Conservation (phyloP, 345 rosid species). For the Lepidium africanum region DNA sequence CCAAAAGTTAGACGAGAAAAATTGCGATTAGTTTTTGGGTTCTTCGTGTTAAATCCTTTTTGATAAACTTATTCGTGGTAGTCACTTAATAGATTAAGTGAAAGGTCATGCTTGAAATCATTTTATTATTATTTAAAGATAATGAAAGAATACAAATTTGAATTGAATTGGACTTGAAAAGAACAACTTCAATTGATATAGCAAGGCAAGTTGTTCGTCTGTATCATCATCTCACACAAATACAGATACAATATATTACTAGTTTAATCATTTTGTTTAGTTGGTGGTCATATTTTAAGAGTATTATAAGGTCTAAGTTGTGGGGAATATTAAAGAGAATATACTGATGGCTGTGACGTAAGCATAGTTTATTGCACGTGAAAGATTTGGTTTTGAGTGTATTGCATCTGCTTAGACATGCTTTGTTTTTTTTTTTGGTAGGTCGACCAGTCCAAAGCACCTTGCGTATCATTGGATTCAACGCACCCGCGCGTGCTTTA, state of each 20-base stretch:
- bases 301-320: neutral
- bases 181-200: neutral
- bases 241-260: neutral
- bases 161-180: neutral
- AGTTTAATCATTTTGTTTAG: neutral
- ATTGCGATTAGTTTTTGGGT: neutral
- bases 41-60: too few relatives aligned
- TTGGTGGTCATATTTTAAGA: conserved; percentile 15
- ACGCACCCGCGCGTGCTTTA: neutral
- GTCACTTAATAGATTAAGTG: too few relatives aligned
- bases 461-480: neutral
- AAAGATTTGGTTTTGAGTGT: neutral
- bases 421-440: conserved; percentile 15
- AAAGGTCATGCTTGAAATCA: too few relatives aligned
- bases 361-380: conserved; percentile 20
- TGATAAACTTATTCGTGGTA: too few relatives aligned
- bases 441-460: conserved; percentile 14
- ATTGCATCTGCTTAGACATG: conserved; percentile 10
- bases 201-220: conserved; percentile 4
- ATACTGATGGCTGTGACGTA: conserved; percentile 16
- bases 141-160: conserved; percentile 14
- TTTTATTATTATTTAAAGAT: neutral
- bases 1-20: neutral
- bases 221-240: neutral
- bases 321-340: conserved; percentile 18